Percentiles rank a stretch among this genome's conserved stretches.
These are phyloP conservation scores for Aspergillus diversus DNA, from an alignment of 495 filamentous ascomycete species.

Conservation along the genomic window DNA sequence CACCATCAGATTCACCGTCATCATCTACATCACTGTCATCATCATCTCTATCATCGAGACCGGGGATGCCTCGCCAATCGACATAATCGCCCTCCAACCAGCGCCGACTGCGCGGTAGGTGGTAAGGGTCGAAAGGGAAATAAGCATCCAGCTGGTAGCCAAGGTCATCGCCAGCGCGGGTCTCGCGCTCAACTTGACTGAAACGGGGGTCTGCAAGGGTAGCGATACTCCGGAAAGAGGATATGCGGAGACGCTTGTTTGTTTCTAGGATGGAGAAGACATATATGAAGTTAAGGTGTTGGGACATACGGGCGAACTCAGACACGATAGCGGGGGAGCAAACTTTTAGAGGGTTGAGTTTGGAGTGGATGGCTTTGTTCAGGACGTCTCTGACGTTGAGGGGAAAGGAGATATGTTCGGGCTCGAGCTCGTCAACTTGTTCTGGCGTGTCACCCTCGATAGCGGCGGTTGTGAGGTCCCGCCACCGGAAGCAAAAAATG, in stretches of 20 bases:
- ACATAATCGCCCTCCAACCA: conserved; percentile 89
- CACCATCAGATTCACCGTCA: conserved; percentile 31
- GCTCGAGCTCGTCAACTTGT: conserved; percentile 55
- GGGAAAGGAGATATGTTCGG: conserved; percentile 73
- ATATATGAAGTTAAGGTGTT: conserved; percentile 83
- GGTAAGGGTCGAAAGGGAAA: conserved; percentile 97
- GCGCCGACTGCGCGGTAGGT: conserved; percentile 76
- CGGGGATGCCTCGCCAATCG: conserved; percentile 77
- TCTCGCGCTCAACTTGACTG: conserved; percentile 62
- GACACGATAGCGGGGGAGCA: conserved; percentile 91
- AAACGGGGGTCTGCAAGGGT: conserved; percentile 38
- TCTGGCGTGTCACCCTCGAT: conserved; percentile 53
- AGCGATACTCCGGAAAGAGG: conserved; percentile 55
- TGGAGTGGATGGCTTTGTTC: conserved; percentile 74
- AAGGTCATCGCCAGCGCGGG: conserved; percentile 63
- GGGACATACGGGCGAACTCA: conserved; percentile 84
- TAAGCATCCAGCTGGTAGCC: conserved; percentile 84
- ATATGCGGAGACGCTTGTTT: conserved; percentile 82
- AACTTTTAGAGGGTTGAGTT: conserved; percentile 92
- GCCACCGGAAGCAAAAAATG: conserved; percentile 99
- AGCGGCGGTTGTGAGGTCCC: conserved; percentile 71
- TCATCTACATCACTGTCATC: conserved; percentile 48
- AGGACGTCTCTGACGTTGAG: conserved; percentile 72
- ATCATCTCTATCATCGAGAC: conserved; percentile 65
- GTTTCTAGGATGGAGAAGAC: conserved; percentile 84